Conservation (phyloP, 2,329 filamentous ascomycete genomes). For the Sclerotinia minor region DNA sequence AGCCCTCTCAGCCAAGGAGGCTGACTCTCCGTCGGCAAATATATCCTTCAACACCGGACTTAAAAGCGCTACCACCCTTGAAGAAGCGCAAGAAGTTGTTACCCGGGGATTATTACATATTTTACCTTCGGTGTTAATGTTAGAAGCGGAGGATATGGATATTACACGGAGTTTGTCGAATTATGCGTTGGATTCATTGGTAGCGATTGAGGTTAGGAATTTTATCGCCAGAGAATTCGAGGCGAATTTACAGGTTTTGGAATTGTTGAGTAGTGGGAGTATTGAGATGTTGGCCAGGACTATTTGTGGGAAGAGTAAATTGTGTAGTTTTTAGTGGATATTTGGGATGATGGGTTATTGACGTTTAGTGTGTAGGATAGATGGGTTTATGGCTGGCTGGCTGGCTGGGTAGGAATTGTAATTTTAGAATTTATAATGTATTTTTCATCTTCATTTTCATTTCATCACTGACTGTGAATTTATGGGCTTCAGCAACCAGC, state of each 20-base stretch:
- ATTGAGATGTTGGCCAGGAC: slow-evolving; percentile 51
- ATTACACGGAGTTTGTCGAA: slow-evolving; percentile 47
- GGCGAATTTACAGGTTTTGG: slow-evolving; percentile 51
- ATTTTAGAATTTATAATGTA: slow-evolving; percentile 1
- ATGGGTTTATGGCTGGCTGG: not conserved
- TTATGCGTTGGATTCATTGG: slow-evolving; percentile 44
- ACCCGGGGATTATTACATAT: slow-evolving; percentile 50
- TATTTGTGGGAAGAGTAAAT: slow-evolving; percentile 48
- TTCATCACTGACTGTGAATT: no score
- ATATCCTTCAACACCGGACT: slow-evolving; percentile 49
- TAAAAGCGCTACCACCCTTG: slow-evolving; percentile 46
- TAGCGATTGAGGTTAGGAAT: slow-evolving; percentile 41
- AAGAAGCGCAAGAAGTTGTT: slow-evolving; percentile 50
- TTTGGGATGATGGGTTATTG: not conserved
- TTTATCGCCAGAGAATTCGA: slow-evolving; percentile 47
- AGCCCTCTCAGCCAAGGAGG: slow-evolving; percentile 37
- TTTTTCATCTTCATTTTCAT: not conserved
- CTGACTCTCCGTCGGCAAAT: slow-evolving; percentile 30
- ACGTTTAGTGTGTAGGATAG: no score
- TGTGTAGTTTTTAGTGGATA: slow-evolving; percentile 31
- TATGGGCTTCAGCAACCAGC: not conserved
- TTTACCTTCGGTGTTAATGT: slow-evolving; percentile 51
- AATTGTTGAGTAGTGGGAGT: slow-evolving; percentile 54
- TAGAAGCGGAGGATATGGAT: slow-evolving; percentile 52
- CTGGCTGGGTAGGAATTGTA: slow-evolving; percentile 5